phyloP scores from a whole-genome alignment of 441 rosid species.

The Manihot esculenta region DNA sequence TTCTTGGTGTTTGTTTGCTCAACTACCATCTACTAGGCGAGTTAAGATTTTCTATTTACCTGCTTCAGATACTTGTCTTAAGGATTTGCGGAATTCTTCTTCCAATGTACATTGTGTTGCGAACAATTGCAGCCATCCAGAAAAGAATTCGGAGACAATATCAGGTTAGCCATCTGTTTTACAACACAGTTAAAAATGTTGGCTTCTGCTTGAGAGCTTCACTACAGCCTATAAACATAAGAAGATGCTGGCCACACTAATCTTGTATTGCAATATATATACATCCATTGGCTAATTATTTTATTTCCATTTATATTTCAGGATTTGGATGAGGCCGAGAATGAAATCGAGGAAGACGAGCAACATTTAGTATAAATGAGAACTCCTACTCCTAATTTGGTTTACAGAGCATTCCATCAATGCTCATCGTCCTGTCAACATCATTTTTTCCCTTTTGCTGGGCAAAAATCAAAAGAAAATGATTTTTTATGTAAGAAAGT shows the following conservation, averaged over 20 bases:
- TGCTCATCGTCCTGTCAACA: constrained; percentile 20
- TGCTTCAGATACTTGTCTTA: constrained; percentile 54
- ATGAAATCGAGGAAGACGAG: constrained; percentile 28
- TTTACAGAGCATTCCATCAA: constrained; percentile 20
- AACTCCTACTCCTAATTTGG: neutral
- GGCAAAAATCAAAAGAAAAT: constrained; percentile 1
- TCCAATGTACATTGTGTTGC: constrained; percentile 64
- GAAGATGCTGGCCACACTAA: no score
- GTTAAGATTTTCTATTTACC: neutral
- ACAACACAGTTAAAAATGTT: no score
- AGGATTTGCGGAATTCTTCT: constrained; percentile 69
- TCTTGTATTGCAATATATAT: neutral
- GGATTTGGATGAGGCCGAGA: constrained; percentile 25
- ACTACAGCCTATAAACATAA: no score
- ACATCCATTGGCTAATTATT: neutral
- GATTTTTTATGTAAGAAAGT: neutral
- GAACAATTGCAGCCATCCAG: constrained; percentile 57
- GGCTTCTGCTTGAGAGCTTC: no score
- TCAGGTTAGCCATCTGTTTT: constrained; percentile 32
- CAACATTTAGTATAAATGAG: constrained; percentile 32
- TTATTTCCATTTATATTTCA: constrained; percentile 6
- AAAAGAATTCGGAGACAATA: constrained; percentile 38
- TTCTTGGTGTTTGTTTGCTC: neutral
- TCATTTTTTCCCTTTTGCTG: constrained; percentile 16
- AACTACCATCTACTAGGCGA: neutral